These are phyloP conservation scores for Teratosphaeria zuluensis DNA, from an alignment of 2,329 filamentous ascomycete species.

Conservation along the genomic window DNA sequence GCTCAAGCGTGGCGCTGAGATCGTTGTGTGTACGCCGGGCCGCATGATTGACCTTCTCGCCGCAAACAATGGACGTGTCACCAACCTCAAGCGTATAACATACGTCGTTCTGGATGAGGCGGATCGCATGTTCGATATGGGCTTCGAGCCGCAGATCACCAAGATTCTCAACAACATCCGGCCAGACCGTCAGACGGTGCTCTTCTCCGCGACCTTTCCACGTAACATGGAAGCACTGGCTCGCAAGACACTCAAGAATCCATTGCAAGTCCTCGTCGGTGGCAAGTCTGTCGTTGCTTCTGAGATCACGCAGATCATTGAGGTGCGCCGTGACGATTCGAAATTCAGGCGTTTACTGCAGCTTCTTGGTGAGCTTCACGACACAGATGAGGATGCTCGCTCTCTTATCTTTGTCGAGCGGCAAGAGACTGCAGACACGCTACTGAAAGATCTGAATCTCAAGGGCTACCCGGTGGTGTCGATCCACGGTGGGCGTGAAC, in stretches of 20 bases:
- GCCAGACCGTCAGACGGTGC: constrained; percentile 83
- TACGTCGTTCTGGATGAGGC: constrained; percentile 96
- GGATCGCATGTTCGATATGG: constrained; percentile 99
- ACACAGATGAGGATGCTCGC: constrained; percentile 78
- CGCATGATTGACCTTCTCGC: constrained; percentile 92
- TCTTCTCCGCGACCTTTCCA: constrained; percentile 96
- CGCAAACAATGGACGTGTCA: constrained; percentile 88
- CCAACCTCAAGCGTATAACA: constrained; percentile 77
- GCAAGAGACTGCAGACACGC: constrained; percentile 26
- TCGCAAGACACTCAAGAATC: constrained; percentile 74
- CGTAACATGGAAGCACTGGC: constrained; percentile 84
- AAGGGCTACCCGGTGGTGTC: constrained; percentile 89
- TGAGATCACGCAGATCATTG: constrained; percentile 83
- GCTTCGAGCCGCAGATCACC: constrained; percentile 95
- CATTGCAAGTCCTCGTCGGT: constrained; percentile 86
- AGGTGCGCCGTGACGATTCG: constrained; percentile 68
- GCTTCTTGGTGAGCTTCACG: constrained; percentile 77
- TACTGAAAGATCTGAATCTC: constrained; percentile 63
- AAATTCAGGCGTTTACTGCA: constrained; percentile 82
- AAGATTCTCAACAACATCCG: constrained; percentile 89
- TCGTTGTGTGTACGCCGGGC: constrained; percentile 89
- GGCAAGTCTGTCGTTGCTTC: constrained; percentile 61
- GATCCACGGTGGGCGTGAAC: constrained; percentile 88
- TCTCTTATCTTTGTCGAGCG: constrained; percentile 54
- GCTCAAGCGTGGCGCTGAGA: constrained; percentile 87